phyloP scores from a whole-genome alignment of 179 eudicot species.

The Silene coronaria region DNA sequence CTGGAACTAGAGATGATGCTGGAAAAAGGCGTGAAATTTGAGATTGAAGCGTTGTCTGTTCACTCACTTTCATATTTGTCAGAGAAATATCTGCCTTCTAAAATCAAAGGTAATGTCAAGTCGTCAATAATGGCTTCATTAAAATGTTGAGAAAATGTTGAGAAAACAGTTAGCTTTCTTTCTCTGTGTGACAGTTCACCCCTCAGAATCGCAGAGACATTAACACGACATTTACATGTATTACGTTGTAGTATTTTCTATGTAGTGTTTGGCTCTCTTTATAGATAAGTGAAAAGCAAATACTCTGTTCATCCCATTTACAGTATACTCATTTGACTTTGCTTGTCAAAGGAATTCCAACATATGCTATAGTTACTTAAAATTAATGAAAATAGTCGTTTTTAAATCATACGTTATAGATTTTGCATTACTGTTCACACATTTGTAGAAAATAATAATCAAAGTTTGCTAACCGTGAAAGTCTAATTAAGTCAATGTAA shows the following conservation, averaged over 20 bases:
- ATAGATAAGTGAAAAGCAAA: neutral
- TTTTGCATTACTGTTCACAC: too few relatives aligned
- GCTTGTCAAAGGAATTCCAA: too few relatives aligned
- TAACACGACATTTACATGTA: neutral
- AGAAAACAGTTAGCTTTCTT: neutral
- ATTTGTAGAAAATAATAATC: too few relatives aligned
- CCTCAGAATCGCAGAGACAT: neutral
- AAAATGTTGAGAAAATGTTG: neutral
- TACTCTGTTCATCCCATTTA: too few relatives aligned
- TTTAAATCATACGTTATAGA: too few relatives aligned
- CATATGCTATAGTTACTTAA: too few relatives aligned
- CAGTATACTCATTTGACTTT: too few relatives aligned
- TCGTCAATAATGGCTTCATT: slow-evolving; percentile 15
- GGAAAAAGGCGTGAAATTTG: slow-evolving; percentile 82
- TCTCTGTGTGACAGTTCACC: neutral
- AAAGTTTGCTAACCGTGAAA: too few relatives aligned
- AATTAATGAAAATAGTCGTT: too few relatives aligned
- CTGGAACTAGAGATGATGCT: slow-evolving; percentile 70
- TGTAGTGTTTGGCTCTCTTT: neutral
- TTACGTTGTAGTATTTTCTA: neutral
- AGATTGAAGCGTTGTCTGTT: slow-evolving; percentile 88
- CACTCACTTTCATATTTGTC: slow-evolving; percentile 73
- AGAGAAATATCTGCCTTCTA: slow-evolving; percentile 69
- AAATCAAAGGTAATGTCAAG: slow-evolving; percentile 41
- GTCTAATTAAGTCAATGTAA: too few relatives aligned